phyloP scores from a whole-genome alignment of 2,329 filamentous ascomycete species.

The Diaporthe amygdali region DNA sequence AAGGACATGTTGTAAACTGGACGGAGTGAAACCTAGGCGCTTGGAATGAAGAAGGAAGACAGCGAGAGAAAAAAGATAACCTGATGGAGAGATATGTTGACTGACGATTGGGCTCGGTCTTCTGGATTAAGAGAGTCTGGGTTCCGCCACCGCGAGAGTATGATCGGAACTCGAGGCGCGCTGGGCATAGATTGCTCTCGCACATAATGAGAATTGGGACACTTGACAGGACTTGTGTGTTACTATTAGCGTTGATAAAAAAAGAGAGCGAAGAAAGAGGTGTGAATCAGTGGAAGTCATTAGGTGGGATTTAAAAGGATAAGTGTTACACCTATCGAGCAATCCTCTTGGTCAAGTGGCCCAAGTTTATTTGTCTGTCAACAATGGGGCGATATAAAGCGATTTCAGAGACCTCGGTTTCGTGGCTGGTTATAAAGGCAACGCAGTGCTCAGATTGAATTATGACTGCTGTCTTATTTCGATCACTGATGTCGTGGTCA shows the following conservation, averaged over 20 bases:
- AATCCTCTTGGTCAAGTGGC: background rate
- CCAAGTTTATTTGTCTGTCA: background rate
- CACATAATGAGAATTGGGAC: background rate
- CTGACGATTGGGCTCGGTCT: background rate
- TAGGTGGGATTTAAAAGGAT: background rate
- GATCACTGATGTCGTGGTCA: too few species aligned
- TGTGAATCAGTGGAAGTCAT: background rate
- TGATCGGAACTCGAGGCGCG: background rate
- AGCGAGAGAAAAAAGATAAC: background rate
- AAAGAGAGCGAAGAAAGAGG: background rate
- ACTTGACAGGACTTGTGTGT: background rate
- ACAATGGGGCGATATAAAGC: background rate
- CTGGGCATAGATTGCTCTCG: background rate
- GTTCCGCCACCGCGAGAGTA: background rate
- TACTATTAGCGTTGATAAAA: background rate
- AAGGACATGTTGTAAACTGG: background rate
- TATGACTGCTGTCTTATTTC: background rate
- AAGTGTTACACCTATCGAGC: too few species aligned
- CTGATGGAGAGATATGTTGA: background rate
- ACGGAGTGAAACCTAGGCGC: background rate
- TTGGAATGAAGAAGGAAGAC: background rate
- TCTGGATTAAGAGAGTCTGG: background rate
- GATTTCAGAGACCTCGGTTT: background rate
- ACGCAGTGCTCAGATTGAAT: background rate
- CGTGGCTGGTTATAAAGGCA: background rate